phyloP scores from a whole-genome alignment of 2,329 filamentous ascomycete species.

The Exserohilum turcica region DNA sequence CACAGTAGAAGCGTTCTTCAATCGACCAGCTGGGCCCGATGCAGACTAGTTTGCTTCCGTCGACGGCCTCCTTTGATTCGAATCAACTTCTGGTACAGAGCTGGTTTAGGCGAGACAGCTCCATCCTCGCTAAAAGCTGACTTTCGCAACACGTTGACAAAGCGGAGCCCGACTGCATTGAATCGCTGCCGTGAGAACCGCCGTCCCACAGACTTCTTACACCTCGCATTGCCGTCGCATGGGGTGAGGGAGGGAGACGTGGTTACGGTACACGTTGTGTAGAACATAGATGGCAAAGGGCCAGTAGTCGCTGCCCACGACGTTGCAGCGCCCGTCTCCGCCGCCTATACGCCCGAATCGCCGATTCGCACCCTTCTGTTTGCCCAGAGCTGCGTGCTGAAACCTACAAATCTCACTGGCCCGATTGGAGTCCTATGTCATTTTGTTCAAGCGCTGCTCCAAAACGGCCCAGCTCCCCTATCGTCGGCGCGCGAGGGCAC shows the following conservation, averaged over 20 bases:
- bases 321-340: slow-evolving; percentile 10
- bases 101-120: slow-evolving; percentile 20
- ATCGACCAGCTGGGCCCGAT: slow-evolving; percentile 33
- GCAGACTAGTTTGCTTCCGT: slow-evolving; percentile 26
- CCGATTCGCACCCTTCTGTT: slow-evolving; percentile 8
- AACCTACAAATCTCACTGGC: slow-evolving; percentile 62
- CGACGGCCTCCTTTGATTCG: slow-evolving; percentile 17
- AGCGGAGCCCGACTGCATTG: slow-evolving; percentile 25
- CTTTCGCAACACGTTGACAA: slow-evolving; percentile 25
- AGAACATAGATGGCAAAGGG: slow-evolving; percentile 16
- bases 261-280: slow-evolving; percentile 35
- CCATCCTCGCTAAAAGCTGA: slow-evolving; percentile 23
- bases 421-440: slow-evolving; percentile 4
- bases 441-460: slow-evolving; percentile 8
- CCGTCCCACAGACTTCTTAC: slow-evolving; percentile 37
- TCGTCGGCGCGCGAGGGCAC: background rate
- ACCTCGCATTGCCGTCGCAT: slow-evolving; percentile 33
- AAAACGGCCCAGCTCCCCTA: slow-evolving; percentile 9
- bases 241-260: slow-evolving; percentile 12
- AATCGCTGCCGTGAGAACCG: slow-evolving; percentile 32
- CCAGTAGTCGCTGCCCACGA: slow-evolving; percentile 14
- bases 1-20: slow-evolving; percentile 23
- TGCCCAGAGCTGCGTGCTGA: slow-evolving; percentile 64
- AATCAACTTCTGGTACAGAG: slow-evolving; percentile 32
- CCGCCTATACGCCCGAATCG: slow-evolving; percentile 11